These are phyloP conservation scores for Chrysosporium keratinophilum DNA, from an alignment of 2,329 filamentous ascomycete genomes.

Conservation along the genomic window DNA sequence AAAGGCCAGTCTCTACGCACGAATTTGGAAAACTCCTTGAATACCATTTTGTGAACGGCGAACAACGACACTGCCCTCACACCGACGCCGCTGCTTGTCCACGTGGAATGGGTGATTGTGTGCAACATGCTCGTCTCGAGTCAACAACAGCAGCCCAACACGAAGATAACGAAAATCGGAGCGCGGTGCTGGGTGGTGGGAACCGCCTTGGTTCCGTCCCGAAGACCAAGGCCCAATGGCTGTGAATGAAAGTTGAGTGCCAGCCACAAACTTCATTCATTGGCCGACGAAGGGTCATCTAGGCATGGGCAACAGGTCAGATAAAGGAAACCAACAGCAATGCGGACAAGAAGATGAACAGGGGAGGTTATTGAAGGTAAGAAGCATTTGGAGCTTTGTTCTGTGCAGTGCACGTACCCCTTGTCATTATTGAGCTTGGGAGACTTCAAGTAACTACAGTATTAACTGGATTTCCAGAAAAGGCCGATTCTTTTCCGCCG, in stretches of 20 bases:
- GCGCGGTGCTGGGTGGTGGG: too few relatives aligned
- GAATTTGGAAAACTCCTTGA: too few relatives aligned
- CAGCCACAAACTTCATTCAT: not conserved
- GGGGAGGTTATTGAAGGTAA: too few relatives aligned
- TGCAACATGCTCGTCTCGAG: too few relatives aligned
- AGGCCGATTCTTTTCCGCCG: not conserved
- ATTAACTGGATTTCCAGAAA: not conserved
- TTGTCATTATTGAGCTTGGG: too few relatives aligned
- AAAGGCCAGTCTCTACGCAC: too few relatives aligned
- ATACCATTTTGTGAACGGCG: too few relatives aligned
- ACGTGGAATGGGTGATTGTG: not conserved
- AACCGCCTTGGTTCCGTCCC: not conserved
- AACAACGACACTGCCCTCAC: too few relatives aligned
- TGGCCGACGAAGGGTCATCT: not conserved
- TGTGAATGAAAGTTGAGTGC: not conserved
- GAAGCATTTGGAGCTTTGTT: too few relatives aligned
- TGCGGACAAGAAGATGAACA: not conserved
- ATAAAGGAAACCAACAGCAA: not conserved
- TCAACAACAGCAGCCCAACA: not conserved
- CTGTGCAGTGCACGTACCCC: not conserved
- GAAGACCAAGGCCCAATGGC: not conserved
- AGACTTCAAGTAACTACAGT: too few relatives aligned
- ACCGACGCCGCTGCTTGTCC: too few relatives aligned
- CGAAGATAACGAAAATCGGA: not conserved
- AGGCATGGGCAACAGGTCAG: not conserved